Base-by-base conservation (phyloP, 441 rosid genomes). In the Viola pubescens region DNA sequence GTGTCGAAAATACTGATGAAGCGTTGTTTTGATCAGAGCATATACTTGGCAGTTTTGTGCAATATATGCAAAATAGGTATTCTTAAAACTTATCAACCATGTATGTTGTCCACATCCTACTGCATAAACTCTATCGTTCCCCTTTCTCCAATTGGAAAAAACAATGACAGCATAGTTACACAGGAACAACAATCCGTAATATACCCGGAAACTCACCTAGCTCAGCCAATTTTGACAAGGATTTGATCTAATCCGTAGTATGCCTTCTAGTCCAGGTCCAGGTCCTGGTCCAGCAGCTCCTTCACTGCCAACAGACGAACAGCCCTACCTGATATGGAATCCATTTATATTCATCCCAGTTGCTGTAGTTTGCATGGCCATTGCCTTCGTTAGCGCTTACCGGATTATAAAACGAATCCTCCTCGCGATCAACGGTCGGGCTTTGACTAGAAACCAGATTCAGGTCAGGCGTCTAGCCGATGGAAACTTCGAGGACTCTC, bases 361-460 rank as follows among this genome's bases (percentile, higher is more conserved):
- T 6, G 68, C 53, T 9, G 13, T 37, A 34, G 8, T 63, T 7
- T 62, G 76, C 56, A 12, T 13, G 9, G 9, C 59, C 53, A 7
- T 75, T 48, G 9, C 73, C 5, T 8, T 74, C 9, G 3, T 74
- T 56, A 43, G 66, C 12, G 78, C 60, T 64, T 61, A 1, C 69
- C 54, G 19, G 11, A 48, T 66, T 42, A 42, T 61, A 39, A 63
- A 54, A 54, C 73, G 45, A 11, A 37, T 73, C 2, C 60, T 62
- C 48, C 26, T 46, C 10, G 3, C 46, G 0, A 4, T 60, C 6
- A 56, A 8, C 7, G 9, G 38, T 12, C 1, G 7, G 37, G 12
- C 44, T 12, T 56, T 54, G 26, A 37, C 59, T 3, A 48, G 65
- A 51, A 64, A 61, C 59, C 69, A n/a, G 9, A 54, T 37, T 34